Base-by-base conservation (phyloP, 1,284 basidiomycete species). In the Cutaneotrichosporon daszewskae region DNA sequence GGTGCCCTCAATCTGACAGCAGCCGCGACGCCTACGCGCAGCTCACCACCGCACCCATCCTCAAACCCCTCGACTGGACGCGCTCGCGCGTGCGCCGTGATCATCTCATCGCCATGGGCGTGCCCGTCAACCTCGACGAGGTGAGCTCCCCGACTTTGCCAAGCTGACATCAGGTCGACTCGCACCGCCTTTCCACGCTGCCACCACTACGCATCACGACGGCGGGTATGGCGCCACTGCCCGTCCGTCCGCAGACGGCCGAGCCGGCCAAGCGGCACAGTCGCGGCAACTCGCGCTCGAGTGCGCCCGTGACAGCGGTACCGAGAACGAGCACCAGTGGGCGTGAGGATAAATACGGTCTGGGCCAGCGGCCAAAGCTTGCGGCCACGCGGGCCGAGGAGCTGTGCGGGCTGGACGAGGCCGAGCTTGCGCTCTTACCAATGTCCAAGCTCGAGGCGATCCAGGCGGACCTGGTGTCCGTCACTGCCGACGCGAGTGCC, bases 101-200 rank as follows among this genome's bases (percentile, higher is more conserved):
- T 60, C 87, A 94, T 58, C 76, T 95, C 32, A 89, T 92, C 51
- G 74, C 86, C 12, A 79, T 95, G 28, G 90, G 91, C 26, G 83
- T 95, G 37, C 90, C 90, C 4, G 85, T 95, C 38, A 94, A 94
- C 64, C 75, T 94, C 5, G 90, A 95, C 64, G 90, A 95, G 73
- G 63, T 90, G 32, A n/a, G n/a, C n/a, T n/a, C n/a, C n/a, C n/a
- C n/a, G n/a, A n/a, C n/a, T n/a, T n/a, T n/a, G n/a, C n/a, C n/a
- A n/a, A n/a, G n/a, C n/a, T n/a, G n/a, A n/a, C n/a, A n/a, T n/a
- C n/a, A n/a, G n/a, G n/a, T n/a, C n/a, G 86, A 88, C 3, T 81
- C 80, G 38, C 77, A 80, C 19, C 79, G 77, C 46, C 76, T 80
- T 20, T 84, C 82, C 51, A 74, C 82, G 2, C 73, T 91, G 22